phyloP scores from a whole-genome alignment of 1,139 yeast species.

The Candida glucosophila region DNA sequence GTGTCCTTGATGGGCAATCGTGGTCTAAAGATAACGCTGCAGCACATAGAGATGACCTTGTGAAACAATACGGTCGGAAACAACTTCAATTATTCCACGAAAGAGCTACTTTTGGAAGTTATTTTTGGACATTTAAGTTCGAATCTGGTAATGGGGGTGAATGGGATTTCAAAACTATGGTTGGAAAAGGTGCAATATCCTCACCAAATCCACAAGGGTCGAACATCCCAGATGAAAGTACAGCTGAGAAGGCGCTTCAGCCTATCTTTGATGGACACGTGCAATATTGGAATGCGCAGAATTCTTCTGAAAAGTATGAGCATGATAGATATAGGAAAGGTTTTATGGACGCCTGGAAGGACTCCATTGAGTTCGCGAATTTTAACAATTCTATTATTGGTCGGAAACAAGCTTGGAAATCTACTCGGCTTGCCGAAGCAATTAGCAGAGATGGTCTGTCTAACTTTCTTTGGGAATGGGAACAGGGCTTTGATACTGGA shows the following conservation, averaged over 20 bases:
- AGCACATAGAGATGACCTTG: constrained; percentile 26
- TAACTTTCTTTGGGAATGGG: constrained; percentile 75
- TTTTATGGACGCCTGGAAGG: constrained; percentile 65
- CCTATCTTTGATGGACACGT: constrained; percentile 40
- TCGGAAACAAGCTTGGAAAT: constrained; percentile 60
- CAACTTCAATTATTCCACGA: constrained; percentile 37
- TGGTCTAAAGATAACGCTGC: constrained; percentile 57
- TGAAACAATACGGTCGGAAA: constrained; percentile 28
- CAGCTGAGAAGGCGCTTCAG: constrained; percentile 32
- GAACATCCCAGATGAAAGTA: constrained; percentile 28
- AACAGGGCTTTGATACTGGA: constrained; percentile 72
- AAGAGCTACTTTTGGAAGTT: constrained; percentile 60
- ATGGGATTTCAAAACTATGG: constrained; percentile 87
- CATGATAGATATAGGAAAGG: constrained; percentile 79
- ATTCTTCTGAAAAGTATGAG: constrained; percentile 56
- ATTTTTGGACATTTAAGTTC: constrained; percentile 89
- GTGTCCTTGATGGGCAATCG: constrained; percentile 69
- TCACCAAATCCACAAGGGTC: constrained; percentile 16
- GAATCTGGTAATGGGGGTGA: constrained; percentile 89
- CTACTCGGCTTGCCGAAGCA: constrained; percentile 46
- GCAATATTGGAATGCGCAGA: constrained; percentile 61
- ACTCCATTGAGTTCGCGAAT: constrained; percentile 56
- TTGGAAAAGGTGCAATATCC: constrained; percentile 50
- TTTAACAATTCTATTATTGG: constrained; percentile 70
- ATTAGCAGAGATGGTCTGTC: constrained; percentile 45